Evolutionary conservation across 1,284 basidiomycete species (phyloP).

Genomic region (Ganoderma sinense): DNA sequence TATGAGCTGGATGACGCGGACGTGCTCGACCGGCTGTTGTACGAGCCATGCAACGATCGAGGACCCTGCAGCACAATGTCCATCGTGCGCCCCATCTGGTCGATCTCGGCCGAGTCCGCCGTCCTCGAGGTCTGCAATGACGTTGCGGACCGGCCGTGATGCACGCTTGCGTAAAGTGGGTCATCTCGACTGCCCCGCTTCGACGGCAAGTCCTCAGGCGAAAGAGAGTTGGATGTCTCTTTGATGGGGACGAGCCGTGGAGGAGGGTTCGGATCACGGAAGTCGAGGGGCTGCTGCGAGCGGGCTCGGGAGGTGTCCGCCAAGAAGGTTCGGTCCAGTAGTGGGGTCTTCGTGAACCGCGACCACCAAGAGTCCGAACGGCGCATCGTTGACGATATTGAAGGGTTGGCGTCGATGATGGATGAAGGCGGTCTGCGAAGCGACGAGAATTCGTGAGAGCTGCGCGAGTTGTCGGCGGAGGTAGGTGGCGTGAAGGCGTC

Average conservation of each 20-base stretch:
- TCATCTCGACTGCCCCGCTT: constrained; percentile 20
- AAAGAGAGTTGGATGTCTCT: constrained; percentile 48
- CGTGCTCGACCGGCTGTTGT: constrained; percentile 26
- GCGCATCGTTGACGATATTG: constrained; percentile 41
- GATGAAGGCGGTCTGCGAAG: constrained; percentile 46
- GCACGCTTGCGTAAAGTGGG: constrained; percentile 31
- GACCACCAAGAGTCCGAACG: constrained; percentile 57
- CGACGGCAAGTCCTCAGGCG: constrained; percentile 19
- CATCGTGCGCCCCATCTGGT: constrained; percentile 67
- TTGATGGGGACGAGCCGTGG: constrained; percentile 66
- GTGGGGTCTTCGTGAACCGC: constrained; percentile 49
- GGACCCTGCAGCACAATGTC: constrained; percentile 69
- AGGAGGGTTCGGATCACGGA: constrained; percentile 77
- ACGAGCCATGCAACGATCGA: constrained; percentile 43
- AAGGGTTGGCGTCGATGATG: constrained; percentile 47
- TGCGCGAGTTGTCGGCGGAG: constrained; percentile 30
- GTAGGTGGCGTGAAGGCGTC: constrained; percentile 8
- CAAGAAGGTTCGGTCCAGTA: constrained; percentile 47
- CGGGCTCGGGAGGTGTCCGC: constrained; percentile 33
- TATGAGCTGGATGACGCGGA: constrained; percentile 22
- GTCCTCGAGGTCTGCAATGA: constrained; percentile 45
- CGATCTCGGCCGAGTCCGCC: constrained; percentile 69
- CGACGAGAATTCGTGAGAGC: constrained; percentile 40
- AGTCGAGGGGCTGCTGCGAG: constrained; percentile 46
- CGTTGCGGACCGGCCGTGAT: constrained; percentile 38